Conservation (phyloP, 1,284 basidiomycete species). For the Malassezia pachydermatis region DNA sequence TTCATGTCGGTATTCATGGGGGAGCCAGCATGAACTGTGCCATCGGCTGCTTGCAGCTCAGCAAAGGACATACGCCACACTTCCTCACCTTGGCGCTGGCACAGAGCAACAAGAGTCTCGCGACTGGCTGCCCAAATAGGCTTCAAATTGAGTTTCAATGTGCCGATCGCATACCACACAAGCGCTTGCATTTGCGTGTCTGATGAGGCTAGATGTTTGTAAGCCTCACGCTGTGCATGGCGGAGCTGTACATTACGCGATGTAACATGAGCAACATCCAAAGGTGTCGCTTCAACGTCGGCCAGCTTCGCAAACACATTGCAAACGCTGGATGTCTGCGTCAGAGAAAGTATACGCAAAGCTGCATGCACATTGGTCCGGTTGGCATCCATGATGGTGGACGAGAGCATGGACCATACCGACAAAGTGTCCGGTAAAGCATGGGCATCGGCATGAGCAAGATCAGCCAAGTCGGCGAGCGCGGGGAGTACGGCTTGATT, state of each 20-base stretch:
- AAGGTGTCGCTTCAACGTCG: conserved; percentile 31
- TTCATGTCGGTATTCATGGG: conserved; percentile 1
- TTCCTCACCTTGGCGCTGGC: conserved; percentile 14
- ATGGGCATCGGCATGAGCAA: background rate
- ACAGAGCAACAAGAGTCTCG: conserved; percentile 33
- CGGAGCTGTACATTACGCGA: conserved; percentile 42
- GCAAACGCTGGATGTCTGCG: background rate
- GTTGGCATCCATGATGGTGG: conserved; percentile 27
- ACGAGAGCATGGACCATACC: conserved; percentile 8
- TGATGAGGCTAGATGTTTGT: background rate
- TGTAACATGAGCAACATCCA: conserved; percentile 30
- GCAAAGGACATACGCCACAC: conserved; percentile 24
- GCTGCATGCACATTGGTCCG: conserved; percentile 26
- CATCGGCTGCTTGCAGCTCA: conserved; percentile 19
- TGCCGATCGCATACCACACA: conserved; percentile 31
- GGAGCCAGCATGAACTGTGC: conserved; percentile 10
- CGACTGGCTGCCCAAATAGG: conserved; percentile 40
- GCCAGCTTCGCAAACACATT: conserved; percentile 20
- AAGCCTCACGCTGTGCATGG: conserved; percentile 26
- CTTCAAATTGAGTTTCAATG: conserved; percentile 42
- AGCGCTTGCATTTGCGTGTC: conserved; percentile 15
- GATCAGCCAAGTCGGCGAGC: conserved; percentile 3
- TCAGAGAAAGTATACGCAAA: conserved; percentile 25
- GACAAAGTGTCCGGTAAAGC: background rate
- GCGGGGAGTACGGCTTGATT: conserved; percentile 5